Conservation (phyloP, 2,329 filamentous ascomycete species). For the Beauveria sp. region DNA sequence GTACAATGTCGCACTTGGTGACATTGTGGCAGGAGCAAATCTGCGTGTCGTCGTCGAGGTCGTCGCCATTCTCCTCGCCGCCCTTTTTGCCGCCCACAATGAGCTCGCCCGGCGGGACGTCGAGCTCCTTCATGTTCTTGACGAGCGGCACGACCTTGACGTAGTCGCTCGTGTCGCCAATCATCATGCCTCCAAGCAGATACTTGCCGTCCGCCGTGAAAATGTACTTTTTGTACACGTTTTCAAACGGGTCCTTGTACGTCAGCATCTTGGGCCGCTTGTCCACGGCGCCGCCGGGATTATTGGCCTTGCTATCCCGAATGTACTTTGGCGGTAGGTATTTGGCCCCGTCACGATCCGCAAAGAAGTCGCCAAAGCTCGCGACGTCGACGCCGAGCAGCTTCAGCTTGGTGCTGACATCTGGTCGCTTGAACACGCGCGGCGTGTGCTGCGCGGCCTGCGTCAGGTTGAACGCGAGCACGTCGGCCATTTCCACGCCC, state of each 20-base stretch:
- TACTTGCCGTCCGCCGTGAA: constrained; percentile 86
- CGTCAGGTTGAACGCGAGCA: constrained; percentile 85
- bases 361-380: constrained; percentile 90
- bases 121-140: constrained; percentile 72
- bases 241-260: constrained; percentile 81
- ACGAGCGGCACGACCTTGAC: constrained; percentile 83
- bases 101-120: constrained; percentile 71
- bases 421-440: constrained; percentile 68
- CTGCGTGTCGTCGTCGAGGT: constrained; percentile 77
- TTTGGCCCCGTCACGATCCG: constrained; percentile 74
- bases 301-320: constrained; percentile 11
- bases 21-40: constrained; percentile 94
- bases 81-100: constrained; percentile 71
- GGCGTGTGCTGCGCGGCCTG: constrained; percentile 66
- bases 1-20: constrained; percentile 71
- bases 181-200: constrained; percentile 95
- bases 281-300: constrained; percentile 19
- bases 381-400: constrained; percentile 85
- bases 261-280: constrained; percentile 69
- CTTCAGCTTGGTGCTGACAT: constrained; percentile 88
- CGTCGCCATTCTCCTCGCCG: constrained; percentile 65
- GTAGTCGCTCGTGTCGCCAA: constrained; percentile 85
- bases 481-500: constrained; percentile 87
- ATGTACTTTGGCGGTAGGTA: constrained; percentile 54
- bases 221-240: constrained; percentile 93